Base-by-base conservation (phyloP, 805 yeast species). In the Hanseniaspora singularis region DNA sequence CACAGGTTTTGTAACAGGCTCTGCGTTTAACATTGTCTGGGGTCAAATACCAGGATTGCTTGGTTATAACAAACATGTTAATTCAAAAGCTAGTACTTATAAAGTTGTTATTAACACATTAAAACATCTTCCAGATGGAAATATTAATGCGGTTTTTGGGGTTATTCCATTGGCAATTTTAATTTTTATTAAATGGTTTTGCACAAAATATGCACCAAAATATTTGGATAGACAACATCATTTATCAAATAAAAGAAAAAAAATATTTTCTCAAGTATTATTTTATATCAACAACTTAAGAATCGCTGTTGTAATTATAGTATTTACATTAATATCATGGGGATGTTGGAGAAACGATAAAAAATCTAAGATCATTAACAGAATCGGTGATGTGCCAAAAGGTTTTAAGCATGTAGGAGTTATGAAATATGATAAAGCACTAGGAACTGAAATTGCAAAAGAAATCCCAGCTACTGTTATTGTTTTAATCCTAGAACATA, bases 1-100 rank as follows among this genome's bases (percentile, higher is more conserved):
- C 34, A 71, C 86, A 64, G 96, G 96, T 0, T 88, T 87, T 68
- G 88, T 88, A 89, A 73, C 89, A 28, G 96, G 96, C 44, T 87
- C 96, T 4, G 95, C 96, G 2, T 73, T 88, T 56, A 79, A 71
- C 56, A 88, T 88, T 58, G 69, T 81, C 30, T 63, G 70, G 51
- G 96, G 96, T 20, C 96, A 88, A 66, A 78, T 88, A 6, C 95
- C 96, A 4, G 81, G 70, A 4, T 69, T 88, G 50, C 71, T 88
- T 82, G 96, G 96, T 15, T 81, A 70, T 65, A 70, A 60, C 54
- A 74, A 66, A 15, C 50, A 53, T 27, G 85, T 87, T 49, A 77
- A 84, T 65, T 81, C 94, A 10, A 77, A 92, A 64, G 73, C 58
- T 1, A 68, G 87, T 0, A 69, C 94, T 5, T 85, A 80, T 64